These are phyloP conservation scores for Solanum boliviense DNA, from an alignment of 257 asterid genomes.

Conservation along the genomic window DNA sequence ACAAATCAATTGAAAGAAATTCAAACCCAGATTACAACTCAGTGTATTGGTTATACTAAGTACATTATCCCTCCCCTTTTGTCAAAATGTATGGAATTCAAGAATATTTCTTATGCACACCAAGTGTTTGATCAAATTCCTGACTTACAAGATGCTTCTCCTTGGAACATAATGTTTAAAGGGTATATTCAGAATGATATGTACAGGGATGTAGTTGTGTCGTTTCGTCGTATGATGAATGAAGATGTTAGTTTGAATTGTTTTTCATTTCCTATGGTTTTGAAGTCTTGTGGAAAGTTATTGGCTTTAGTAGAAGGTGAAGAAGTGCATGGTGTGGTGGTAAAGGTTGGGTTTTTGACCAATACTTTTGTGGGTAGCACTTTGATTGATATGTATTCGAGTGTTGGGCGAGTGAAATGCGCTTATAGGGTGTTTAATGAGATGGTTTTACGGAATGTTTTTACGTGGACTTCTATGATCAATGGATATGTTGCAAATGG, in stretches of 20 bases:
- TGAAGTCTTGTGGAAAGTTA: constrained; percentile 57
- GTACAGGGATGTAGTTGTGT: constrained; percentile 23
- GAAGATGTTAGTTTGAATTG: constrained; percentile 50
- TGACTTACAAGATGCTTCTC: constrained; percentile 35
- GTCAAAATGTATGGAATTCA: constrained; percentile 26
- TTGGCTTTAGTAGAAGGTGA: constrained; percentile 51
- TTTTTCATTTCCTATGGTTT: constrained; percentile 56
- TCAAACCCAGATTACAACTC: constrained; percentile 52
- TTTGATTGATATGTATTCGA: constrained; percentile 64
- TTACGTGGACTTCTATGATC: constrained; percentile 81
- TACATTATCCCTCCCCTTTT: constrained; percentile 41
- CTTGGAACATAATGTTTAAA: constrained; percentile 65
- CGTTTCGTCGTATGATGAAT: constrained; percentile 51
- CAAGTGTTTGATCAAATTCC: constrained; percentile 57
- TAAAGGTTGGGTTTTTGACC: constrained; percentile 42
- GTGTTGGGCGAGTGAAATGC: constrained; percentile 18
- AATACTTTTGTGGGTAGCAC: constrained; percentile 53
- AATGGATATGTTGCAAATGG: constrained; percentile 42
- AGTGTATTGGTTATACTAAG: constrained; percentile 32
- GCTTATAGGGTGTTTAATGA: constrained; percentile 59
- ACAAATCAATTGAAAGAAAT: constrained; percentile 41
- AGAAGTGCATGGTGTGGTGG: constrained; percentile 41
- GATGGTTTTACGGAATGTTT: constrained; percentile 71
- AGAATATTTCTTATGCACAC: constrained; percentile 25
- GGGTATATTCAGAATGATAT: constrained; percentile 51